Conservation (phyloP, 2,329 filamentous ascomycete genomes). For the Microdochium paspali region DNA sequence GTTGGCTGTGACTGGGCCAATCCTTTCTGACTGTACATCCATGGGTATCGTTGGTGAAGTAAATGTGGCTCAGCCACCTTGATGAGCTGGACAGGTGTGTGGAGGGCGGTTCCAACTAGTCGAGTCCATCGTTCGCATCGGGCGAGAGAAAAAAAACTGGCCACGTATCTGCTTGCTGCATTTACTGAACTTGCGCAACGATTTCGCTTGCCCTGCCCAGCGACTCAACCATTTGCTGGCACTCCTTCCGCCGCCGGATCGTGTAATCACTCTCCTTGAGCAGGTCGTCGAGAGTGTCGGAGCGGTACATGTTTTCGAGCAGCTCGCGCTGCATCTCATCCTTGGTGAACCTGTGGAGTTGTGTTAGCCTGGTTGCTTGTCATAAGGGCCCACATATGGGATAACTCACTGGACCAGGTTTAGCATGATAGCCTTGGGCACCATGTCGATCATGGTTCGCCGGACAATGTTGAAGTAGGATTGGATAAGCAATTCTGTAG, state of each 20-base stretch:
- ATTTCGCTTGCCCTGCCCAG: conserved; percentile 87
- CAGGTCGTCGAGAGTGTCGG: conserved; percentile 80
- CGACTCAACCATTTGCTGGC: conserved; percentile 98
- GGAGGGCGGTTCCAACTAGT: neutral
- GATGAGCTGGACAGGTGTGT: no score
- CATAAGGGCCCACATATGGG: neutral
- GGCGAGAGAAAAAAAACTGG: neutral
- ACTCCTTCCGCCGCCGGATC: conserved; percentile 88
- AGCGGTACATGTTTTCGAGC: conserved; percentile 94
- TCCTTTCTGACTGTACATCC: neutral
- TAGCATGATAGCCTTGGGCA: conserved; percentile 98
- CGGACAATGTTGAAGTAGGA: conserved; percentile 98
- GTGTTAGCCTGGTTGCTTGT: conserved; percentile 8
- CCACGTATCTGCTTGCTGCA: neutral
- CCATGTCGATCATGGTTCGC: conserved; percentile 99
- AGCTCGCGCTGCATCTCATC: conserved; percentile 98
- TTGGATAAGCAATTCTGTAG: conserved; percentile 77
- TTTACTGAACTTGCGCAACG: conserved; percentile 67
- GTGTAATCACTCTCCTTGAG: conserved; percentile 99
- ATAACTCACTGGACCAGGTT: conserved; percentile 80
- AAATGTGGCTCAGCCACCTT: neutral
- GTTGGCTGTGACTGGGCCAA: neutral
- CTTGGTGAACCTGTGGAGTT: conserved; percentile 65
- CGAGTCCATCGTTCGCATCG: neutral
- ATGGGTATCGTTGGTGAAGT: neutral